Conservation (phyloP, 2,329 filamentous ascomycete genomes). For the Torrubiella hemipterigena region DNA sequence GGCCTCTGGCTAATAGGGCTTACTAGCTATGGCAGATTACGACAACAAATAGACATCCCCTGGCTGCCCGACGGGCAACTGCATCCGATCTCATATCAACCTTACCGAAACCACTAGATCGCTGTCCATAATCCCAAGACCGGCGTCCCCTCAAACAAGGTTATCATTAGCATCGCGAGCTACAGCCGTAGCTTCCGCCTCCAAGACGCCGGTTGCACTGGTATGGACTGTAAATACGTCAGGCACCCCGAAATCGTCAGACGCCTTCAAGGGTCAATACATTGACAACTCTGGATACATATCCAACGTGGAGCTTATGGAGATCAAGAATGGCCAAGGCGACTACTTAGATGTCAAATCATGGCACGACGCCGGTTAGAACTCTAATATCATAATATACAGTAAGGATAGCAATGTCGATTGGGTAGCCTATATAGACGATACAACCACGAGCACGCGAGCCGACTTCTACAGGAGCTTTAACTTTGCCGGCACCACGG, state of each 20-base stretch:
- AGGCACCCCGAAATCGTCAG: constrained; percentile 11
- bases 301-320: constrained; percentile 15
- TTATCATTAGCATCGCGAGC: constrained; percentile 15
- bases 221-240: constrained; percentile 13
- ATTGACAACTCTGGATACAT: constrained; percentile 14
- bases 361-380: constrained; percentile 1
- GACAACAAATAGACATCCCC: constrained; percentile 13
- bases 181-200: constrained; percentile 18
- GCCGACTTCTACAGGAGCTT: constrained; percentile 9
- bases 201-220: constrained; percentile 12
- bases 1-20: no score
- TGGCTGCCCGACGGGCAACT: constrained; percentile 16
- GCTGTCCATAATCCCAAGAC: constrained; percentile 23
- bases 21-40: no score
- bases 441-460: constrained; percentile 12
- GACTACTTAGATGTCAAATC: constrained; percentile 3
- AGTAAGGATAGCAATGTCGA: constrained; percentile 14
- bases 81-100: constrained; percentile 26
- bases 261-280: constrained; percentile 14
- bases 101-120: constrained; percentile 23
- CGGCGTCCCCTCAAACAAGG: constrained; percentile 18
- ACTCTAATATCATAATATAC: constrained; percentile 8
- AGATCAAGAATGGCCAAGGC: constrained; percentile 12
- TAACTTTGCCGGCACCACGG: constrained; percentile 17
- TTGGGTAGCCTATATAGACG: constrained; percentile 18